A percentile compares a stretch with the other conserved stretches of the same genome.
Conservation (phyloP, 202 grass and related monocot species). For the Panicum hallii region DNA sequence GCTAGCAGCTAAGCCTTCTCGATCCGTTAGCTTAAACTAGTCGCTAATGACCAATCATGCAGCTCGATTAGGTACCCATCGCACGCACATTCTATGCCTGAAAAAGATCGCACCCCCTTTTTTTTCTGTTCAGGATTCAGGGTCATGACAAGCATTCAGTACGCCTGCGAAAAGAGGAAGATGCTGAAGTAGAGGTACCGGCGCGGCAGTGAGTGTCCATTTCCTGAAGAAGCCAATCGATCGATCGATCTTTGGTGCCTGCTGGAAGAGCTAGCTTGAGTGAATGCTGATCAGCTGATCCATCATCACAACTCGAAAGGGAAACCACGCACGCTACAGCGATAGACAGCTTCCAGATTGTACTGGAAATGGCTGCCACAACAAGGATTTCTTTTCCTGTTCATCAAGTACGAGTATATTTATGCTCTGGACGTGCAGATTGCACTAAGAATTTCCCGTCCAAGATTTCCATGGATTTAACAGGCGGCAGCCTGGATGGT, state of each 20-base stretch:
- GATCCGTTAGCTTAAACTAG: not conserved
- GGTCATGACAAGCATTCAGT: not conserved
- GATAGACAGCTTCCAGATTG: conserved; percentile 2
- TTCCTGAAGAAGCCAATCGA: conserved; percentile 35
- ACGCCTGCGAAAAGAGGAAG: not conserved
- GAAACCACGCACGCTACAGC: not conserved
- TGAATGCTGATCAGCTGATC: not conserved
- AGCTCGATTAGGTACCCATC: not conserved
- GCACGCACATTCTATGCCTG: not conserved
- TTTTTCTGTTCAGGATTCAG: not conserved
- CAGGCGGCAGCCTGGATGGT: too few species aligned
- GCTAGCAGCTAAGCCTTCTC: not conserved
- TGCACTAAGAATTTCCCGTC: conserved; percentile 1
- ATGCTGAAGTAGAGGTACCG: not conserved
- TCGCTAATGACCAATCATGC: not conserved
- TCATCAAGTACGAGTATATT: not conserved
- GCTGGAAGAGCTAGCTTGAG: not conserved
- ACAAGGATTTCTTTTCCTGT: conserved; percentile 6
- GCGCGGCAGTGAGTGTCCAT: not conserved
- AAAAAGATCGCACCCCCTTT: not conserved
- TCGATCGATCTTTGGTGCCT: not conserved
- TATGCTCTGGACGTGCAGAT: not conserved
- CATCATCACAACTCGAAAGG: not conserved
- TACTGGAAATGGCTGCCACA: not conserved
- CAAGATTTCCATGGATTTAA: conserved; percentile 5